Conservation (phyloP, 169 alveolate species). For the Theileria parva region DNA sequence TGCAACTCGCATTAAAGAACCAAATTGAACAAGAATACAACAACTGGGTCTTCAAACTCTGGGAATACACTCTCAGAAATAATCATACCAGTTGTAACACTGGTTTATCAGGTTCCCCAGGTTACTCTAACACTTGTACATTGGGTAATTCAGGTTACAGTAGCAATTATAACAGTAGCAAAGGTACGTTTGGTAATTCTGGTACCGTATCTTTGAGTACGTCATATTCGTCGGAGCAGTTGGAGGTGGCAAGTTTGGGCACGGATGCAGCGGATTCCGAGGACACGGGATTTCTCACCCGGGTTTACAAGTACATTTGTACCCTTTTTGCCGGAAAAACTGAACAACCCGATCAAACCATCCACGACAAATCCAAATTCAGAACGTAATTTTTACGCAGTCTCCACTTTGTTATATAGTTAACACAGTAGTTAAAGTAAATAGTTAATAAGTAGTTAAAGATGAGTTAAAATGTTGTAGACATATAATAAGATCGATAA, state of each 20-base stretch:
- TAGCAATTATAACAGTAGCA: too few species aligned
- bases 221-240: too few species aligned
- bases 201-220: too few species aligned
- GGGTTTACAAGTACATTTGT: background rate
- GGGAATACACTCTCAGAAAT: constrained; percentile 44
- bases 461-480: constrained; percentile 17
- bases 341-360: background rate
- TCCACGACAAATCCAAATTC: background rate
- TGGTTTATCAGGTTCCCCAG: background rate
- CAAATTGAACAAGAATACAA: constrained; percentile 52
- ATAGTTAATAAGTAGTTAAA: too few species aligned
- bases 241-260: background rate
- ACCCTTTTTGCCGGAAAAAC: background rate
- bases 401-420: background rate
- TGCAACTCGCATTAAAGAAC: constrained; percentile 35
- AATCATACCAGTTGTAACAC: background rate
- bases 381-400: background rate
- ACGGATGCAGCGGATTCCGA: background rate
- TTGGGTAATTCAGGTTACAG: too few species aligned
- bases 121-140: background rate
- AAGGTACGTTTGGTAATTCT: too few species aligned
- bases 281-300: background rate
- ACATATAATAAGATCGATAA: constrained; percentile 19
- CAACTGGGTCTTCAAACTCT: constrained; percentile 42
- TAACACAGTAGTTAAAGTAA: too few species aligned